Evolutionary conservation across 1,139 yeast species (phyloP).

Genomic region (Geotrichum restrictum): DNA sequence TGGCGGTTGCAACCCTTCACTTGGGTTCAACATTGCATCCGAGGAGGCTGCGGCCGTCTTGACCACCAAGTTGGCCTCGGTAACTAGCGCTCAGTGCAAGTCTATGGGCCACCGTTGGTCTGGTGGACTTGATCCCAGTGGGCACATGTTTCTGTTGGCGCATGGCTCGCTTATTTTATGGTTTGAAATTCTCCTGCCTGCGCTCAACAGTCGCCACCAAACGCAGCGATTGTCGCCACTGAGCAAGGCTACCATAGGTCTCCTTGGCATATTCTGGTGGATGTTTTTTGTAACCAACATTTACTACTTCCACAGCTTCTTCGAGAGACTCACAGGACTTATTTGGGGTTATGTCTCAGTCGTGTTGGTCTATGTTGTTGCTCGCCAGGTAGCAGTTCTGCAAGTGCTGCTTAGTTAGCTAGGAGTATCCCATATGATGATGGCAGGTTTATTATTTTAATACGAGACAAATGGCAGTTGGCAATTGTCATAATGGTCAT

Average conservation of each 20-base stretch:
- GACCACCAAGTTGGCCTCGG: background rate
- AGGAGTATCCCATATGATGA: too few relatives aligned
- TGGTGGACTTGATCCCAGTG: conserved; percentile 96
- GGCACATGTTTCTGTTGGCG: conserved; percentile 79
- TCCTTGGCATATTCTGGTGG: conserved; percentile 71
- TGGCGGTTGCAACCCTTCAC: conserved; percentile 53
- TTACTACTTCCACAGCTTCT: conserved; percentile 69
- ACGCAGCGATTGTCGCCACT: conserved; percentile 11
- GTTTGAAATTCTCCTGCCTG: conserved; percentile 54
- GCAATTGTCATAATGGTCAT: too few relatives aligned
- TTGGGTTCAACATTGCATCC: background rate
- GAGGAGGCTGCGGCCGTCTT: conserved; percentile 3
- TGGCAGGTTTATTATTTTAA: too few relatives aligned
- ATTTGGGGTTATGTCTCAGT: conserved; percentile 55
- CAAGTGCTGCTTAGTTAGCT: background rate
- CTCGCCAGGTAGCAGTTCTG: conserved; percentile 1
- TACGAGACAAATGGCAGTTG: too few relatives aligned
- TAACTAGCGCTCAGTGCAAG: conserved; percentile 45
- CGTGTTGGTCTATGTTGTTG: conserved; percentile 39
- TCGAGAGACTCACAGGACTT: conserved; percentile 68
- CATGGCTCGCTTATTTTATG: conserved; percentile 68
- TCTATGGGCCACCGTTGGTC: conserved; percentile 66
- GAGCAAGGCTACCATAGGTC: conserved; percentile 39
- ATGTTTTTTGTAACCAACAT: conserved; percentile 82
- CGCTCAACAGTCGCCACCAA: conserved; percentile 15